Evolutionary conservation across 345 rosid genomes (phyloP).

Genomic region (Cardamine resedifolia): DNA sequence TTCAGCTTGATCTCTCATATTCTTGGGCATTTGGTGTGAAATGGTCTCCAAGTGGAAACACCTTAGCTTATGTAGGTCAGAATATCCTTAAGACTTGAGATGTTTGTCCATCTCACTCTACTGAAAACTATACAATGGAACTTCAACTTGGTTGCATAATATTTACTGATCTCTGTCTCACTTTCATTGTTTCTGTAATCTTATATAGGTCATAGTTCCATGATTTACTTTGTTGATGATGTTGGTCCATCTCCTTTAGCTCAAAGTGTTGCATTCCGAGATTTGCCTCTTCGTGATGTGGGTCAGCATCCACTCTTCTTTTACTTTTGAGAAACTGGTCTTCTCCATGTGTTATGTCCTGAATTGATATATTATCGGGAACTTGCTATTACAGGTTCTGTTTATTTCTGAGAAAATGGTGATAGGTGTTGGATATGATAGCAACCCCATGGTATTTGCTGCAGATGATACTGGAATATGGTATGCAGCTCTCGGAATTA

Average conservation of each 20-base stretch:
- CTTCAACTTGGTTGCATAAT: constrained; percentile 9
- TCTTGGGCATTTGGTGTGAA: constrained; percentile 99
- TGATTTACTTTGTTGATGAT: constrained; percentile 96
- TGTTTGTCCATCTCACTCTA: background rate
- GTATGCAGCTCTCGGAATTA: constrained; percentile 43
- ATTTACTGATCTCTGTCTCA: constrained; percentile 17
- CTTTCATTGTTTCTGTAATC: constrained; percentile 26
- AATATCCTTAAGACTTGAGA: constrained; percentile 32
- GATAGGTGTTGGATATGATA: constrained; percentile 91
- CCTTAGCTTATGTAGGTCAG: constrained; percentile 97
- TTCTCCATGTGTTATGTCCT: constrained; percentile 30
- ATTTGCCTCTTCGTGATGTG: constrained; percentile 99
- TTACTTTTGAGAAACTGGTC: constrained; percentile 30
- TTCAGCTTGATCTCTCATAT: constrained; percentile 97
- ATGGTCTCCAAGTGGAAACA: constrained; percentile 99
- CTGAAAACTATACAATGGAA: constrained; percentile 1
- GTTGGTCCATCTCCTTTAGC: constrained; percentile 97
- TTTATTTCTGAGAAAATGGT: constrained; percentile 93
- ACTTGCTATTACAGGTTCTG: constrained; percentile 54
- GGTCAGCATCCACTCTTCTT: constrained; percentile 94
- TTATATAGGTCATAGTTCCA: constrained; percentile 87
- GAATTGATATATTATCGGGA: constrained; percentile 25
- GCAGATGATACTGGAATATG: constrained; percentile 97
- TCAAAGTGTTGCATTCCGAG: constrained; percentile 78
- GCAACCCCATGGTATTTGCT: constrained; percentile 93